Conservation (phyloP, 495 filamentous ascomycete species). For the Hypomontagnella submonticulosa region DNA sequence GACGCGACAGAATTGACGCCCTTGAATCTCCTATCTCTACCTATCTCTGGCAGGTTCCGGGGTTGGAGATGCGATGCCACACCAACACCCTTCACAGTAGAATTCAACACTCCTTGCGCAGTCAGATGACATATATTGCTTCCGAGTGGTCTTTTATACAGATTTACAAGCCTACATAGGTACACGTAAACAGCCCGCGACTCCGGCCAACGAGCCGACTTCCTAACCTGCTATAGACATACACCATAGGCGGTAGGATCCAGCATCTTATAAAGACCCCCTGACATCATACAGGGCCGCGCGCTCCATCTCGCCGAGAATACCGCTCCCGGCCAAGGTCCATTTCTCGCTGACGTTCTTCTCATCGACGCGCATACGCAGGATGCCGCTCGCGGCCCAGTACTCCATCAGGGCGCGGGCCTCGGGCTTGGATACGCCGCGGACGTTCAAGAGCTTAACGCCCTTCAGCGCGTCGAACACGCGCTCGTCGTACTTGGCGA, state of each 20-base stretch:
- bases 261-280: constrained; percentile 7
- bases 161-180: too few relatives aligned
- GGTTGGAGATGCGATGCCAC: too few relatives aligned
- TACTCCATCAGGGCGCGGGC: constrained; percentile 89
- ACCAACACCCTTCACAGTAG: too few relatives aligned
- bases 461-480: constrained; percentile 68
- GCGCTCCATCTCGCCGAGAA: constrained; percentile 85
- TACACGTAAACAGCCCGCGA: background rate
- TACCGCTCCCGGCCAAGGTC: constrained; percentile 81
- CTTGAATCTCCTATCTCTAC: too few relatives aligned
- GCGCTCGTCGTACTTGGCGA: constrained; percentile 71
- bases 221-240: background rate
- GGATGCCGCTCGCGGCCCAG: constrained; percentile 85
- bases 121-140: too few relatives aligned
- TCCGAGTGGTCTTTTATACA: too few relatives aligned
- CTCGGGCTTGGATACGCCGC: constrained; percentile 77
- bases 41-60: too few relatives aligned
- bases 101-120: too few relatives aligned
- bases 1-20: too few relatives aligned
- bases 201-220: too few relatives aligned
- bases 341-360: constrained; percentile 83
- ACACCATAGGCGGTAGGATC: background rate
- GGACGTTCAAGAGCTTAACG: constrained; percentile 62
- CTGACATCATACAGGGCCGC: constrained; percentile 56
- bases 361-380: constrained; percentile 76